Percentiles rank a stretch among this genome's conserved stretches.
Evolutionary conservation across 257 asterid genomes (phyloP).

Genomic region (Solanum paucissectum): DNA sequence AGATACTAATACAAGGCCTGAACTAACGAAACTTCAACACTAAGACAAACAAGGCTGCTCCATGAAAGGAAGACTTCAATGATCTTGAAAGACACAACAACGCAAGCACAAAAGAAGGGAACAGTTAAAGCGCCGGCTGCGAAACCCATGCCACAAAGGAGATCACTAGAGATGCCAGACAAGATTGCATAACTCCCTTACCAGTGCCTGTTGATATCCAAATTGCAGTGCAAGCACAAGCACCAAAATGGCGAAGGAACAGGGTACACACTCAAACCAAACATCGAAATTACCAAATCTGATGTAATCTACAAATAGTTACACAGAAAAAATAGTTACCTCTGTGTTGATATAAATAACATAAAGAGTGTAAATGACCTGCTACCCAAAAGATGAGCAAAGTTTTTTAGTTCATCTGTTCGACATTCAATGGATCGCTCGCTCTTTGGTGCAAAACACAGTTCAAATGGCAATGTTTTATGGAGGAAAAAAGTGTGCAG

Average conservation of each 20-base stretch:
- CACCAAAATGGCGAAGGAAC: too few relatives aligned
- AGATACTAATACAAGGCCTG: background rate
- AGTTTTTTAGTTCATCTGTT: background rate
- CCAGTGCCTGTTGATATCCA: too few relatives aligned
- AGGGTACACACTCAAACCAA: too few relatives aligned
- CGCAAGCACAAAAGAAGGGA: background rate
- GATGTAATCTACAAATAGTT: too few relatives aligned
- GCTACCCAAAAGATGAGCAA: background rate
- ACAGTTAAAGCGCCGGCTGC: background rate
- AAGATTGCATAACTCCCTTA: too few relatives aligned
- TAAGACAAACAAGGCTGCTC: background rate
- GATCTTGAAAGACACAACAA: background rate
- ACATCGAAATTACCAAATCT: too few relatives aligned
- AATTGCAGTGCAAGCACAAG: too few relatives aligned
- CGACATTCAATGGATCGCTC: background rate
- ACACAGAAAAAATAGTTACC: too few relatives aligned
- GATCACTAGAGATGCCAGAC: too few relatives aligned
- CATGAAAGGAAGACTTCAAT: background rate
- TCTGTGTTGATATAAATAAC: background rate
- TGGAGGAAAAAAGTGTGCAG: background rate
- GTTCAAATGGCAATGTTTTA: background rate
- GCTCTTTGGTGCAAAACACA: background rate
- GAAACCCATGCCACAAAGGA: too few relatives aligned
- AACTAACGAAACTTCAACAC: background rate
- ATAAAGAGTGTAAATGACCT: too few relatives aligned